Percentiles rank a stretch among this genome's conserved stretches.
Evolutionary conservation across 345 rosid species (phyloP).

Genomic region (Microthlaspi erraticum): DNA sequence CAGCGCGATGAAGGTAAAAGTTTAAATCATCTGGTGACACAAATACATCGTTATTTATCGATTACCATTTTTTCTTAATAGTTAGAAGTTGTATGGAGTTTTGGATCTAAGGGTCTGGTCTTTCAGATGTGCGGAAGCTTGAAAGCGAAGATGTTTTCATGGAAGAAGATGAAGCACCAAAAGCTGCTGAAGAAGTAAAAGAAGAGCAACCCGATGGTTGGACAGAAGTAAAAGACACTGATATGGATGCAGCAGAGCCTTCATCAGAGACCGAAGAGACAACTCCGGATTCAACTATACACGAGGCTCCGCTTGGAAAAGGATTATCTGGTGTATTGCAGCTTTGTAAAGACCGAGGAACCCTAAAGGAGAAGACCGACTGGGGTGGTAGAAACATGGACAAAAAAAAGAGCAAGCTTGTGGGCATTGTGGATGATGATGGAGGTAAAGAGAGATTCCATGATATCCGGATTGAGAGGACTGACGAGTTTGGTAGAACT

Average conservation of each 20-base stretch:
- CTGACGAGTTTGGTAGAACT: conserved; percentile 93
- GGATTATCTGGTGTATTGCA: conserved; percentile 87
- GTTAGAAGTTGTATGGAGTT: conserved; percentile 1
- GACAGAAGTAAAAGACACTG: conserved; percentile 62
- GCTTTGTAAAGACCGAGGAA: conserved; percentile 90
- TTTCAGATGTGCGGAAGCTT: conserved; percentile 67
- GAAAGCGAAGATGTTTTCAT: conserved; percentile 83
- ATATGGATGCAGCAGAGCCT: conserved; percentile 52
- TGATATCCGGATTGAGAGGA: conserved; percentile 87
- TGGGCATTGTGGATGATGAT: conserved; percentile 66
- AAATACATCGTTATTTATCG: conserved; percentile 4
- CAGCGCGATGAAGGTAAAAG: conserved; percentile 76
- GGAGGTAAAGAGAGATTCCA: conserved; percentile 56
- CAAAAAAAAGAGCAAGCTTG: conserved; percentile 97
- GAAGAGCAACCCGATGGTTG: conserved; percentile 67
- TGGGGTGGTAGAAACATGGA: conserved; percentile 99
- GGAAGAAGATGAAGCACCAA: conserved; percentile 85
- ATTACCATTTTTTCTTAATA: background rate
- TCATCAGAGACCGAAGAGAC: conserved; percentile 63
- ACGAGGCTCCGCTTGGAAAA: conserved; percentile 85
- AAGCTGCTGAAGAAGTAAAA: conserved; percentile 56
- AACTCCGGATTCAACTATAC: conserved; percentile 82
- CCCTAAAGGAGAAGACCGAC: conserved; percentile 83
- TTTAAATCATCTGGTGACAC: conserved; percentile 13
- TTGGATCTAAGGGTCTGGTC: conserved; percentile 35